These are phyloP conservation scores for Phytophthora meadii DNA, from an alignment of 352 stramenopile species.

Conservation along the genomic window DNA sequence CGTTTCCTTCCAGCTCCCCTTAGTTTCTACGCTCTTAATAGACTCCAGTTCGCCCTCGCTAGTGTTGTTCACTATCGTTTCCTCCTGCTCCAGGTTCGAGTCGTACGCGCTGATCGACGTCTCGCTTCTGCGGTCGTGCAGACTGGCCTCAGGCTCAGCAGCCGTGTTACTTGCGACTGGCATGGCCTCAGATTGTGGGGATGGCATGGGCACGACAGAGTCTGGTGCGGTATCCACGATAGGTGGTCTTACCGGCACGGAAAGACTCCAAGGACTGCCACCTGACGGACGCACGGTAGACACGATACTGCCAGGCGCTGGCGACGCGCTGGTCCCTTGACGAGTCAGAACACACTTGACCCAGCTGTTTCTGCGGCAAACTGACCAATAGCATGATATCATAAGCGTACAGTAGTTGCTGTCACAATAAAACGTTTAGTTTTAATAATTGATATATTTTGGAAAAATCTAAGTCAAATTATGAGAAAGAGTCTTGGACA, in stretches of 20 bases:
- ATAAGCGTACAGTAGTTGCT: not conserved
- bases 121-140: constrained; percentile 16
- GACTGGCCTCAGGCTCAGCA: constrained; percentile 8
- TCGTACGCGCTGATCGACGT: constrained; percentile 24
- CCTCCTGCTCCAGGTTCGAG: constrained; percentile 19
- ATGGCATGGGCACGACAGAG: constrained; percentile 25
- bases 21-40: constrained; percentile 19
- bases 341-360: not conserved
- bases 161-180: not conserved
- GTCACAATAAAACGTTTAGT: too few species aligned
- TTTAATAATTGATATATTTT: too few species aligned
- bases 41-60: constrained; percentile 25
- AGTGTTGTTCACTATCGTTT: not conserved
- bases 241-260: constrained; percentile 15
- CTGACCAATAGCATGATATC: not conserved
- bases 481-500: too few species aligned
- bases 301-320: constrained; percentile 1
- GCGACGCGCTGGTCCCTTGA: constrained; percentile 10
- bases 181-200: constrained; percentile 2
- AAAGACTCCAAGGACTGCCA: constrained; percentile 18
- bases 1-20: constrained; percentile 23
- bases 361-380: constrained; percentile 7
- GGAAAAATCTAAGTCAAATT: too few species aligned
- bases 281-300: constrained; percentile 4
- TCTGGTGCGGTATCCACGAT: constrained; percentile 16